These are phyloP conservation scores for Lactarius hengduanensis DNA, from an alignment of 768 basidiomycete species.

Conservation along the genomic window DNA sequence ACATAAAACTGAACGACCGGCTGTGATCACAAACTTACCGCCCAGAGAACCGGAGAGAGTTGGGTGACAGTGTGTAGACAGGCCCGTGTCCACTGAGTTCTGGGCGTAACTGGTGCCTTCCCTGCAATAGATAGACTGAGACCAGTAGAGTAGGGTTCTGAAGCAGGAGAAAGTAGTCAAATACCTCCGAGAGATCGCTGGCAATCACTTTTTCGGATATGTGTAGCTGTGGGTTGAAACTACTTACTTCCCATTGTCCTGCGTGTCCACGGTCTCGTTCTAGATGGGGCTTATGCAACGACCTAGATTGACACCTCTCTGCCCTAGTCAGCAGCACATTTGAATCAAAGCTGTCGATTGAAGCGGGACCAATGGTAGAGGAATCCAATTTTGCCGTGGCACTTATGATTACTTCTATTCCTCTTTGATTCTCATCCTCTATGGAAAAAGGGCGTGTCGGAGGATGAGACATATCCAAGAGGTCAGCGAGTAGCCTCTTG, in stretches of 20 bases:
- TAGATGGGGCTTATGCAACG: not conserved
- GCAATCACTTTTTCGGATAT: not conserved
- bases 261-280: not conserved
- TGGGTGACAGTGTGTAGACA: too few relatives aligned
- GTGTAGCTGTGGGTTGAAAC: not conserved
- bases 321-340: constrained; percentile 19
- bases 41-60: not conserved
- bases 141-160: not conserved
- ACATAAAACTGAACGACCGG: not conserved
- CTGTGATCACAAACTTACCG: not conserved
- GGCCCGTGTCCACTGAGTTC: not conserved
- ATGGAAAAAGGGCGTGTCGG: constrained; percentile 2
- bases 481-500: not conserved
- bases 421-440: constrained; percentile 13
- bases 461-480: constrained; percentile 3
- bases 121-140: constrained; percentile 1
- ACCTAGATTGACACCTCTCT: constrained; percentile 13
- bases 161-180: not conserved
- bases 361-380: not conserved
- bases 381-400: not conserved
- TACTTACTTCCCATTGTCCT: not conserved
- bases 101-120: not conserved
- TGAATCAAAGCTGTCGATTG: not conserved
- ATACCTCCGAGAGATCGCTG: constrained; percentile 9
- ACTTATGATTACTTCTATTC: not conserved